Percentiles rank a stretch among this genome's conserved stretches.
Conservation (phyloP, 768 basidiomycete species). For the Amanita jacksonii region DNA sequence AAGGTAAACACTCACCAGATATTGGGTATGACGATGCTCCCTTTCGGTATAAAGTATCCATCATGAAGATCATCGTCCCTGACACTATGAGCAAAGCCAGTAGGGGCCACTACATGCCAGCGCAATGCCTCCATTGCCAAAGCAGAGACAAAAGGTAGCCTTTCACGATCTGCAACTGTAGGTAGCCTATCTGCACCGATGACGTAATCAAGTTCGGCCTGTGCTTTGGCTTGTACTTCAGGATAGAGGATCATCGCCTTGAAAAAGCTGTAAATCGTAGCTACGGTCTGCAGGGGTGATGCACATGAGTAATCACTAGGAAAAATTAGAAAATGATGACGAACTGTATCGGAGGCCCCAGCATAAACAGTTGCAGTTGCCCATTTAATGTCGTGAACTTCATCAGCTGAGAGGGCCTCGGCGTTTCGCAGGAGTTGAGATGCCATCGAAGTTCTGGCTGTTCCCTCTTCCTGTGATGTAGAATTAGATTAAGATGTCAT, state of each 20-base stretch:
- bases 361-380: slow-evolving; percentile 39
- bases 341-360: slow-evolving; percentile 29
- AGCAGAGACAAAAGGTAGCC: slow-evolving; percentile 32
- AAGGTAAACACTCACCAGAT: slow-evolving; percentile 24
- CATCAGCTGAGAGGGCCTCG: slow-evolving; percentile 18
- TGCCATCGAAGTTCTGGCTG: slow-evolving; percentile 25
- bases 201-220: slow-evolving; percentile 33
- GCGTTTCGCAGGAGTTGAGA: slow-evolving; percentile 22
- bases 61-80: slow-evolving; percentile 33
- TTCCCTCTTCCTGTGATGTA: slow-evolving; percentile 16
- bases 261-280: slow-evolving; percentile 29
- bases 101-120: slow-evolving; percentile 26
- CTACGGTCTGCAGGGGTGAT: slow-evolving; percentile 34
- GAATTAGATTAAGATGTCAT: neutral
- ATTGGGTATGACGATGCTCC: slow-evolving; percentile 25
- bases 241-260: slow-evolving; percentile 31
- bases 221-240: slow-evolving; percentile 27
- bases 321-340: slow-evolving; percentile 3
- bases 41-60: slow-evolving; percentile 36
- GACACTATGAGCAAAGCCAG: slow-evolving; percentile 28
- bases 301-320: too few relatives aligned
- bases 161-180: slow-evolving; percentile 26
- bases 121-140: slow-evolving; percentile 28
- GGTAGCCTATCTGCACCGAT: slow-evolving; percentile 32
- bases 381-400: too few relatives aligned